phyloP scores from a whole-genome alignment of 83 land plant species.

The Picea mariana region DNA sequence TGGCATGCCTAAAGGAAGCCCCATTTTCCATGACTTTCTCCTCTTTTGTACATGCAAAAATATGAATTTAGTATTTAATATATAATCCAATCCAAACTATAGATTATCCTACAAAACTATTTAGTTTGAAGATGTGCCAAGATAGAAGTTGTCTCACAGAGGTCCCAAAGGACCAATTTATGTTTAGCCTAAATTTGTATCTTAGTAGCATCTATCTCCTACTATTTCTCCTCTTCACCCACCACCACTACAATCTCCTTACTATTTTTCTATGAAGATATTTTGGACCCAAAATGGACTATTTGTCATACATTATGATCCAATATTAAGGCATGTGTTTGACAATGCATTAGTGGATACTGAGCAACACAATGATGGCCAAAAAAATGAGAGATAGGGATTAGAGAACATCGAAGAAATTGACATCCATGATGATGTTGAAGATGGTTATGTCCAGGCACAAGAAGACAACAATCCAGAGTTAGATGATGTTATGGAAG shows the following conservation, averaged over 20 bases:
- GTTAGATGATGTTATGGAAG: no score
- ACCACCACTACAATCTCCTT: not conserved
- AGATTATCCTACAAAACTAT: not conserved
- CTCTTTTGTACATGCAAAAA: not conserved
- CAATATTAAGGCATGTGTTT: no score
- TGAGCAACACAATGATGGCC: no score
- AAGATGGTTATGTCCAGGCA: no score
- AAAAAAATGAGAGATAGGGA: no score
- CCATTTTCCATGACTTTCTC: not conserved
- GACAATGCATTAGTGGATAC: no score
- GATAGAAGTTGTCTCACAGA: not conserved
- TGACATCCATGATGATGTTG: no score
- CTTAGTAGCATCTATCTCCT: not conserved
- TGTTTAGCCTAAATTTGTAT: not conserved
- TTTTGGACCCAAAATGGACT: no score
- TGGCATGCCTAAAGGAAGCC: constrained; percentile 5
- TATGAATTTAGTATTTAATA: not conserved
- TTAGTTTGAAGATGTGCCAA: not conserved
- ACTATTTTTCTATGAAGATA: no score
- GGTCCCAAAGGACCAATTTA: not conserved
- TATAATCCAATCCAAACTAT: not conserved
- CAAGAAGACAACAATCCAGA: no score
- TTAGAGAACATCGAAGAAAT: no score
- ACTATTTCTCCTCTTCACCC: not conserved
- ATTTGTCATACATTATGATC: no score